A percentile compares a stretch with the other conserved stretches of the same genome.
Conservation (phyloP, 2,329 filamentous ascomycete species). For the Teratosphaeriaceae sp. region DNA sequence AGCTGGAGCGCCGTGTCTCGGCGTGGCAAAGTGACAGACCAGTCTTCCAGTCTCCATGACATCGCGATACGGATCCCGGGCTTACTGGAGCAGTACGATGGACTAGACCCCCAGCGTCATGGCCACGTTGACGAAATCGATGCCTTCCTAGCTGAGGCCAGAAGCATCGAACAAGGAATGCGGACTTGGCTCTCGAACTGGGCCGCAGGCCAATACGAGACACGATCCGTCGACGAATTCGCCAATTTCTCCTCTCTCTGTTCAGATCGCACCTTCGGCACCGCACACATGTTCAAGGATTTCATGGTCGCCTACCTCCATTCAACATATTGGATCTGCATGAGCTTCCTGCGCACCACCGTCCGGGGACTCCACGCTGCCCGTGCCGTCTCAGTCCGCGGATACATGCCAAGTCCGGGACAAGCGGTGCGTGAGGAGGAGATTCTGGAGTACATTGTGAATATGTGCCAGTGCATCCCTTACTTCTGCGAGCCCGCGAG, state of each 20-base stretch:
- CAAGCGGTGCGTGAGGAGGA: conserved; percentile 17
- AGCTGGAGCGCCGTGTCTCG: conserved; percentile 22
- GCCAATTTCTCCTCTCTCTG: conserved; percentile 14
- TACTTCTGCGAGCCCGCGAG: conserved; percentile 21
- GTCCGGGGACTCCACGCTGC: conserved; percentile 15
- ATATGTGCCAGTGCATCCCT: conserved; percentile 21
- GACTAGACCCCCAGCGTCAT: conserved; percentile 9
- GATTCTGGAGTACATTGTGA: conserved; percentile 18
- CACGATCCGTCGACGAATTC: conserved; percentile 18
- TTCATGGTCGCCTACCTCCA: conserved; percentile 24
- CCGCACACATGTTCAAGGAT: conserved; percentile 20
- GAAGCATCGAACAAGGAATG: conserved; percentile 15
- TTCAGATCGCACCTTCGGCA: conserved; percentile 18
- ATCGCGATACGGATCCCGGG: conserved; percentile 20
- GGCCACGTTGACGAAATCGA: conserved; percentile 9
- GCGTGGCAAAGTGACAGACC: conserved; percentile 16
- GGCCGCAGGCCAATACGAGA: conserved; percentile 10
- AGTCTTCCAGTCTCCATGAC: conserved; percentile 20
- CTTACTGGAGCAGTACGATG: conserved; percentile 19
- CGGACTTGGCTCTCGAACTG: conserved; percentile 16
- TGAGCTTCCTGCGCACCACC: conserved; percentile 21
- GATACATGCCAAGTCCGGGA: conserved; percentile 12
- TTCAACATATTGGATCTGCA: conserved; percentile 23
- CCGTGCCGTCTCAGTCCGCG: conserved; percentile 7
- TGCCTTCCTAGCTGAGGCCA: conserved; percentile 13